Evolutionary conservation across 148 eudicot species (phyloP).

Genomic region (Rhododendron ferrugineum): DNA sequence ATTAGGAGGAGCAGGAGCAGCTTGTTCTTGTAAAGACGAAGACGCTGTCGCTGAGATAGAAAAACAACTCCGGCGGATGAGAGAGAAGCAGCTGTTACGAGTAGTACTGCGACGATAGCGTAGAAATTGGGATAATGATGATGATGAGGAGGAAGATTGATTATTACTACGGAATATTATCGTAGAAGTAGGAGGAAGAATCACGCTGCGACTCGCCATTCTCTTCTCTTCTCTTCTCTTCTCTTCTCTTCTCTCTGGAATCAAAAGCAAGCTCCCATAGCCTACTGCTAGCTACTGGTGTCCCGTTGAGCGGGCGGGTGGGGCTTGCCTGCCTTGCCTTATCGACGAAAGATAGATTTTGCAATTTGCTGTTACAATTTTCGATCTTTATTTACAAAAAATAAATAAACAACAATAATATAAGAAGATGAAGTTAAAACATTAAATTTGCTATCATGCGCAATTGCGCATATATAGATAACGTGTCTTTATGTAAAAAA

Average conservation of each 20-base stretch:
- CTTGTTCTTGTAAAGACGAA: conserved; percentile 1
- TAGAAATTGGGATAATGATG: not conserved
- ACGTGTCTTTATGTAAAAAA: no score
- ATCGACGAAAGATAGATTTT: not conserved
- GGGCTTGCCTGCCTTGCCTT: not conserved
- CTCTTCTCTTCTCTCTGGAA: not conserved
- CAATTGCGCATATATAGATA: no score
- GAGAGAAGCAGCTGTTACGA: conserved; percentile 1
- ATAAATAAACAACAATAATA: no score
- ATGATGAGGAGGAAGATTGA: conserved; percentile 12
- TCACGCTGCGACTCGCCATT: conserved; percentile 38
- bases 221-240: not conserved
- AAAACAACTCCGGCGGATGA: conserved; percentile 28
- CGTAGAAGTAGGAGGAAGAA: not conserved
- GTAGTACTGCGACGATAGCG: not conserved
- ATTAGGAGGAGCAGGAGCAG: conserved; percentile 10
- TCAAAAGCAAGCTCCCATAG: not conserved
- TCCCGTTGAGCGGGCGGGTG: no score
- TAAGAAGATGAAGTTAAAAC: no score
- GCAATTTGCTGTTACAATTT: not conserved
- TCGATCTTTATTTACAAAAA: no score
- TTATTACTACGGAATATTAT: conserved; percentile 25
- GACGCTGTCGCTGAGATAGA: conserved; percentile 38
- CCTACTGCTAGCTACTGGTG: not conserved
- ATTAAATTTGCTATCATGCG: no score